Evolutionary conservation across 208 protist genomes (phyloP).

Genomic region (Trypanosoma scelopori): DNA sequence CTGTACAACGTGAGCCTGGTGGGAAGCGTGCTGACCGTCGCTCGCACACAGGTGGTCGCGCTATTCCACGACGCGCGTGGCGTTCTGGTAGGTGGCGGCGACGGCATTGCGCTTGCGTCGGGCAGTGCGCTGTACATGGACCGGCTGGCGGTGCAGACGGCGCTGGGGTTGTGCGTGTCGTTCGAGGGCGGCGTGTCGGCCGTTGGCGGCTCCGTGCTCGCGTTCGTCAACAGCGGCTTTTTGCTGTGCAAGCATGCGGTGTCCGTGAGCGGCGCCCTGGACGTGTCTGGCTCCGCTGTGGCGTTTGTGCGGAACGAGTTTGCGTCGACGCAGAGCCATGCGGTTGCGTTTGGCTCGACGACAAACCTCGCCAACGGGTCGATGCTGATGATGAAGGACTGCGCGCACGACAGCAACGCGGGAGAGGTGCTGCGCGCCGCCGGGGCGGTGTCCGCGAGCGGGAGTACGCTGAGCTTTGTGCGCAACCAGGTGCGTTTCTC

Average conservation of each 20-base stretch:
- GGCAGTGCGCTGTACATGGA: constrained; percentile 13
- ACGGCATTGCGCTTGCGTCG: not conserved
- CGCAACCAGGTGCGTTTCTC: not conserved
- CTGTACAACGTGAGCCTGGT: constrained; percentile 6
- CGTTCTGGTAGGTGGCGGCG: constrained; percentile 4
- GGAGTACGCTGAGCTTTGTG: constrained; percentile 23
- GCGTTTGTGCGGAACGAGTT: constrained; percentile 8
- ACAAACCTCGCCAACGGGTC: not conserved
- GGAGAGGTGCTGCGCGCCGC: constrained; percentile 10
- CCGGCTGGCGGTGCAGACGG: constrained; percentile 1
- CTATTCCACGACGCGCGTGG: not conserved
- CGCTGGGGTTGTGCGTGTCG: constrained; percentile 5
- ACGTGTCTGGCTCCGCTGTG: constrained; percentile 3
- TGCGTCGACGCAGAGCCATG: constrained; percentile 3
- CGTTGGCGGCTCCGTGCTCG: constrained; percentile 9
- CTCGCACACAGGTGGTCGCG: constrained; percentile 10
- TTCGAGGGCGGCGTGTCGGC: constrained; percentile 8
- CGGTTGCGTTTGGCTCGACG: constrained; percentile 5
- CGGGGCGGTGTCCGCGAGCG: not conserved
- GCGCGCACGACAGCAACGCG: constrained; percentile 3
- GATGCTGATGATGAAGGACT: constrained; percentile 15
- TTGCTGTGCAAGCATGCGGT: constrained; percentile 22
- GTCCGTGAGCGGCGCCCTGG: not conserved
- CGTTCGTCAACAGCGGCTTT: constrained; percentile 14
- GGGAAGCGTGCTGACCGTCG: constrained; percentile 16